Percentiles rank a stretch among this genome's conserved stretches.
These are phyloP conservation scores for Gleditsia sinensis DNA, from an alignment of 306 rosid genomes.

Conservation along the genomic window DNA sequence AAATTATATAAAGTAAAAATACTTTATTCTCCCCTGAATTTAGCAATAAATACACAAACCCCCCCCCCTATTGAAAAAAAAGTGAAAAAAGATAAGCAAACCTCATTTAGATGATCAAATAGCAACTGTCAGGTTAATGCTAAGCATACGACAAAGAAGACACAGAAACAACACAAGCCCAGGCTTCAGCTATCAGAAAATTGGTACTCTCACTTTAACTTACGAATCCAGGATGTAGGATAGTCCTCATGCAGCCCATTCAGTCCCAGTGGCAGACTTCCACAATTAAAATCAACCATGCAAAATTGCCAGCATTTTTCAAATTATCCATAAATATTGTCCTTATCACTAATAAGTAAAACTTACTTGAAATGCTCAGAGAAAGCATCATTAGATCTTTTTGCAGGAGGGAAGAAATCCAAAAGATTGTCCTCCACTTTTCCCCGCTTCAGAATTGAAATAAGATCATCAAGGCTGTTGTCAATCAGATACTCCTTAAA, in stretches of 20 bases:
- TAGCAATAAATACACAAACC: no score
- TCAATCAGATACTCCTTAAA: conserved; percentile 94
- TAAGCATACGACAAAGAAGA: background rate
- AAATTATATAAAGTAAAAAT: background rate
- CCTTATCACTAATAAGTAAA: conserved; percentile 1
- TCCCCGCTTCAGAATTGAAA: conserved; percentile 92
- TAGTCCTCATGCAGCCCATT: background rate
- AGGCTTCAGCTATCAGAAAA: conserved; percentile 13
- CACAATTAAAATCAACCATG: background rate
- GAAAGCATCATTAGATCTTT: conserved; percentile 79
- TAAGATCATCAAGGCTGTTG: conserved; percentile 97
- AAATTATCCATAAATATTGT: background rate
- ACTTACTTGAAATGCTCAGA: conserved; percentile 97
- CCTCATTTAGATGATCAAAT: background rate
- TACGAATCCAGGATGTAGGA: background rate
- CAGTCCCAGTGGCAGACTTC: background rate
- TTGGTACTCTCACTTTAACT: background rate
- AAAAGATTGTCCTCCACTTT: conserved; percentile 95
- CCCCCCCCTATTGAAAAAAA: no score
- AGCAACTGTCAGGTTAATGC: conserved; percentile 7
- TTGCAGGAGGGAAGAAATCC: conserved; percentile 85
- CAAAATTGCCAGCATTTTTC: background rate
- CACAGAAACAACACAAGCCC: background rate
- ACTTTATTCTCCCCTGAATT: background rate
- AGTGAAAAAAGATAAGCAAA: background rate